phyloP scores from a whole-genome alignment of 495 filamentous ascomycete species.

The Tuber brumale region DNA sequence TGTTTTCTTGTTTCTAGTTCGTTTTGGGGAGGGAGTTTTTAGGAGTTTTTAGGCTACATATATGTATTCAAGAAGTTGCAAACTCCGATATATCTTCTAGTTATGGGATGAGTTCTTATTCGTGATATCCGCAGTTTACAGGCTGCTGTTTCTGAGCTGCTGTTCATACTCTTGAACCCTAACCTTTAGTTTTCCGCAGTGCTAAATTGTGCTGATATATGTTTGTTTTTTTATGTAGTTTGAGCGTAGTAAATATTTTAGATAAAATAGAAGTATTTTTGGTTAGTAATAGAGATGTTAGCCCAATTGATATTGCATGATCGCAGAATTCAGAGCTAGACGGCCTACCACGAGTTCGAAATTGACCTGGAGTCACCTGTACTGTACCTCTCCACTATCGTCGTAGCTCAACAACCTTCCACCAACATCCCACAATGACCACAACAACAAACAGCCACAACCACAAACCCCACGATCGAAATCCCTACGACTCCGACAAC shows the following conservation, averaged over 20 bases:
- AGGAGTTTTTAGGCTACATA: not conserved
- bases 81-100: not conserved
- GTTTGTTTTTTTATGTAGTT: not conserved
- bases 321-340: not conserved
- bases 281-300: not conserved
- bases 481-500: constrained; percentile 16
- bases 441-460: constrained; percentile 9
- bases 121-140: not conserved
- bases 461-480: not conserved
- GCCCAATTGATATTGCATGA: not conserved
- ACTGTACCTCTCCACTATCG: not conserved
- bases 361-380: constrained; percentile 5
- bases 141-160: not conserved
- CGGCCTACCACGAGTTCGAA: not conserved
- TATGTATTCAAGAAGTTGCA: not conserved
- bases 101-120: not conserved
- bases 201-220: not conserved
- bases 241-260: not conserved
- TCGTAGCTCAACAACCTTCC: not conserved
- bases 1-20: not conserved
- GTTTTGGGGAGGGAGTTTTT: not conserved
- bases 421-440: constrained; percentile 11
- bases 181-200: not conserved
- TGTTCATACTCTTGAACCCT: not conserved
- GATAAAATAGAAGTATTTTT: not conserved